phyloP scores from a whole-genome alignment of 352 stramenopile species.

The Phytophthora parvispora region DNA sequence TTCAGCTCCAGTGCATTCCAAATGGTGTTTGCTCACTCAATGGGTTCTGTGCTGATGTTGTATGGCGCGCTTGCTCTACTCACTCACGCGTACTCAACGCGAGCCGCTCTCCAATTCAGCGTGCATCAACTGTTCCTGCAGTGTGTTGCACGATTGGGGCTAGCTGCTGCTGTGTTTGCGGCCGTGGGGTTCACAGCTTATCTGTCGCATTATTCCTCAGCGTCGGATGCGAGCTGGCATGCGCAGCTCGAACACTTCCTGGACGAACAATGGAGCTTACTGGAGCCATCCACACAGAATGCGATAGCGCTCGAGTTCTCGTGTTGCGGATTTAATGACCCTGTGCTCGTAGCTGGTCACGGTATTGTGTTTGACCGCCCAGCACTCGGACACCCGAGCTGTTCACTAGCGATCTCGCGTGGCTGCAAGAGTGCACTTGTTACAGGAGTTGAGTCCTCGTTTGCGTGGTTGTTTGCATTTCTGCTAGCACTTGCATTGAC shows the following conservation, averaged over 20 bases:
- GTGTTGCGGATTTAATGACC: constrained; percentile 69
- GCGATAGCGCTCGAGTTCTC: constrained; percentile 50
- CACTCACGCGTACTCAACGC: constrained; percentile 46
- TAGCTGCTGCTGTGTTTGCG: constrained; percentile 37
- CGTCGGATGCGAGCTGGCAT: constrained; percentile 34
- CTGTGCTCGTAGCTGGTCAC: constrained; percentile 35
- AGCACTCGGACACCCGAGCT: constrained; percentile 40
- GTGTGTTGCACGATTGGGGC: constrained; percentile 16
- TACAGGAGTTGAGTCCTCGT: constrained; percentile 43
- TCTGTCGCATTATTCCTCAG: constrained; percentile 44
- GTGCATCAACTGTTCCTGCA: constrained; percentile 64
- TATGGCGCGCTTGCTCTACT: constrained; percentile 39
- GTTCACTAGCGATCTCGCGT: constrained; percentile 42
- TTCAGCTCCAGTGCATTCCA: constrained; percentile 64
- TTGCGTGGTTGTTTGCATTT: constrained; percentile 60
- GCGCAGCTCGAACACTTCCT: constrained; percentile 42
- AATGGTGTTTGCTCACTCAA: constrained; percentile 51
- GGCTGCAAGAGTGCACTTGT: constrained; percentile 49
- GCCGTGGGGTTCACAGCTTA: constrained; percentile 43
- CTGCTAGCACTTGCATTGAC: constrained; percentile 44
- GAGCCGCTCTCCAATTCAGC: constrained; percentile 40
- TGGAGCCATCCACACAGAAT: constrained; percentile 41
- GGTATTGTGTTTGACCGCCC: constrained; percentile 59
- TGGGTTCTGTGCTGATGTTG: constrained; percentile 43
- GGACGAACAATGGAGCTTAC: constrained; percentile 48